phyloP scores from a whole-genome alignment of 192 early-diverging fungal species.

The Coemansia sp. region DNA sequence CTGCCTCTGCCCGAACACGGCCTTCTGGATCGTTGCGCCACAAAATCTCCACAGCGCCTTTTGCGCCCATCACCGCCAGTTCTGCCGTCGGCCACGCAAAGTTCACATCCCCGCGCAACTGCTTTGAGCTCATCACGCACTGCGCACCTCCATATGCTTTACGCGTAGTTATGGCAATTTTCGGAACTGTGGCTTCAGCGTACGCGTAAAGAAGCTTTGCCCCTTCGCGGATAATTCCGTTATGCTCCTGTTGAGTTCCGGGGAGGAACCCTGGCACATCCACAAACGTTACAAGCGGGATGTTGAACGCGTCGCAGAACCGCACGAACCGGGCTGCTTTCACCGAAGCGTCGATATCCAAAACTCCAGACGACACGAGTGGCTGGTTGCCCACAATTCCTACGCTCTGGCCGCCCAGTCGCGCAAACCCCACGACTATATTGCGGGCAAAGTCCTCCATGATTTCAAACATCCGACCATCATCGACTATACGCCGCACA shows the following conservation, averaged over 20 bases:
- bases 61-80: constrained; percentile 98
- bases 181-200: constrained; percentile 95
- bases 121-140: constrained; percentile 97
- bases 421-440: constrained; percentile 87
- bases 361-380: constrained; percentile 88
- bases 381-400: constrained; percentile 95
- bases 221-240: constrained; percentile 93
- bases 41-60: constrained; percentile 97
- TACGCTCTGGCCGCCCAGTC: constrained; percentile 82
- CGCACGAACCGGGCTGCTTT: constrained; percentile 96
- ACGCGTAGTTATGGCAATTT: constrained; percentile 90
- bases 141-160: constrained; percentile 99
- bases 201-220: constrained; percentile 96
- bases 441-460: constrained; percentile 90
- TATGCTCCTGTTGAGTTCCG: constrained; percentile 91
- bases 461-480: constrained; percentile 87
- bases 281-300: constrained; percentile 90
- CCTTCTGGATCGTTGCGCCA: constrained; percentile 61
- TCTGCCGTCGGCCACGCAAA: constrained; percentile 96
- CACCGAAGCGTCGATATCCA: constrained; percentile 93
- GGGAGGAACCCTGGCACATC: constrained; percentile 98
- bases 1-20: constrained; percentile 61
- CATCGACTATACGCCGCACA: constrained; percentile 78
- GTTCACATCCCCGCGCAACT: constrained; percentile 89
- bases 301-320: constrained; percentile 96